Percentiles rank a stretch among this genome's conserved stretches.
Conservation (phyloP, 495 filamentous ascomycete species). For the Hypoxylon fuscum region DNA sequence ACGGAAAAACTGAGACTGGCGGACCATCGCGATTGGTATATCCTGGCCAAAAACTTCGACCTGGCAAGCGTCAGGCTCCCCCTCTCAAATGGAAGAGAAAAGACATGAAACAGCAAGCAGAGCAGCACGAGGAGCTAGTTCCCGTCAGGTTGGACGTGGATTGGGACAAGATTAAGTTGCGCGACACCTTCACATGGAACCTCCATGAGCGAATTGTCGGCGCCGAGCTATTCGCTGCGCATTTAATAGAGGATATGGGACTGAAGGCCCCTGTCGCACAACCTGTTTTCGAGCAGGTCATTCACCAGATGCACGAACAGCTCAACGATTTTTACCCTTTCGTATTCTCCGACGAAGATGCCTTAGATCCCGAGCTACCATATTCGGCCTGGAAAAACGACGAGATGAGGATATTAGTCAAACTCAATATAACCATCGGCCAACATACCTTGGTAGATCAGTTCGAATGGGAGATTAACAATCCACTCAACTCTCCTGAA, state of each 20-base stretch:
- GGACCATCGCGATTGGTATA: conserved; percentile 70
- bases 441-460: conserved; percentile 94
- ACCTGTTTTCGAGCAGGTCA: conserved; percentile 78
- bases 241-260: conserved; percentile 90
- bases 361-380: conserved; percentile 87
- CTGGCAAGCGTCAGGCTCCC: conserved; percentile 76
- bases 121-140: conserved; percentile 89
- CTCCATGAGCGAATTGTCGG: conserved; percentile 86
- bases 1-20: conserved; percentile 75
- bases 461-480: conserved; percentile 99
- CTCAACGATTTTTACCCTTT: conserved; percentile 92
- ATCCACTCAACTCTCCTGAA: conserved; percentile 89
- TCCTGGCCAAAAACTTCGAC: conserved; percentile 73
- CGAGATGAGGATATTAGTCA: conserved; percentile 95
- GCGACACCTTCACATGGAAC: conserved; percentile 99
- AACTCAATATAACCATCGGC: conserved; percentile 97
- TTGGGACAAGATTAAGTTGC: conserved; percentile 92
- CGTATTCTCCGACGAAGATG: conserved; percentile 86
- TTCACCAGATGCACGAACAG: conserved; percentile 86
- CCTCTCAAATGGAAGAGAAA: conserved; percentile 76
- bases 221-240: conserved; percentile 82
- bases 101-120: conserved; percentile 82
- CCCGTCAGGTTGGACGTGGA: conserved; percentile 93
- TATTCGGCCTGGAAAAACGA: conserved; percentile 97
- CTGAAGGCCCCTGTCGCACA: conserved; percentile 71